Base-by-base conservation (phyloP, 2,329 filamentous ascomycete species). In the Lachnellula subtilissima region DNA sequence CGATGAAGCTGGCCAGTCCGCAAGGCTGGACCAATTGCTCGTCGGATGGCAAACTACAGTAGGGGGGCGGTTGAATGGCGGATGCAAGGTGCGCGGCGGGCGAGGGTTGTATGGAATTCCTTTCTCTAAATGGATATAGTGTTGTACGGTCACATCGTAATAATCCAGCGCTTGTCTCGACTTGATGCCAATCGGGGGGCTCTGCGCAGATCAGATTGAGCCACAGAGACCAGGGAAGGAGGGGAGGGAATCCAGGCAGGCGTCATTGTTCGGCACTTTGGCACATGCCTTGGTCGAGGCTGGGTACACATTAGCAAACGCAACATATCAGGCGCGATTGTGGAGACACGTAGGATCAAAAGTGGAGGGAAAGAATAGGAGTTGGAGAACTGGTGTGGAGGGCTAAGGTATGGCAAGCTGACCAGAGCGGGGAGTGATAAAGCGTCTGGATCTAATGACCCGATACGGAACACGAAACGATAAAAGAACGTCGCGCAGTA, bases 121-220 rank as follows among this genome's bases (percentile, higher is more conserved):
- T 74, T 74, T 63, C 73, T 75, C 49, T 61, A 69, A 73, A 73
- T 65, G 72, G 73, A 72, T 65, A 65, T 65, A 65, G 62, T 63
- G 52, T 52, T 52, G 55, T 53, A 46, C 48, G 48, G 43, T 57
- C 42, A 54, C 43, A 54, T 56, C 37, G 43, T 45, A 53, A 54
- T 50, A 50, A 46, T 58, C 48, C 50, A 60, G 53, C 57, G 52
- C 57, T 61, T 57, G 57, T 50, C 45, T 56, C 52, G 42, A 59
- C 35, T n/a, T 25, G 46, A 60, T 58, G 51, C 56, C 59, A 64
- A 63, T 61, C 61, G 54, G 60, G 51, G 55, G 52, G 49, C 25
- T 54, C 54, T 59, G 49, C 52, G 55, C 37, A 42, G 56, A 49
- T 50, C 36, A 53, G 43, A 54, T 51, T 45, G 56, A 60, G 56